A percentile compares a stretch with the other conserved stretches of the same genome.
phyloP scores from a whole-genome alignment of 768 basidiomycete genomes.

The Suillus discolor region DNA sequence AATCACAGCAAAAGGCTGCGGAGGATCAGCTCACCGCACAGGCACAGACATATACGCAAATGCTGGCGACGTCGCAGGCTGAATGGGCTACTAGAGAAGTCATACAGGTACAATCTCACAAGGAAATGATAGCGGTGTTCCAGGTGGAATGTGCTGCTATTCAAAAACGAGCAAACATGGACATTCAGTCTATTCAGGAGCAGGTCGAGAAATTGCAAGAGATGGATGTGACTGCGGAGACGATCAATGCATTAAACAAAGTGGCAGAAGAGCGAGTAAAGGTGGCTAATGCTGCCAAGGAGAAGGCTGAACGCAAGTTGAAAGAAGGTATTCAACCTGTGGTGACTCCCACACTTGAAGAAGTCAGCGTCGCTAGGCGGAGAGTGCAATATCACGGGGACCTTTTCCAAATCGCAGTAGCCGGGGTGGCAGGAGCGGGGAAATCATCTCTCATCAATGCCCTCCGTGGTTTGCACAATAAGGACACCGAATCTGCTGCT shows the following conservation, averaged over 20 bases:
- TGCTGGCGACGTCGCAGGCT: not conserved
- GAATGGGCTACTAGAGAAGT: too few relatives aligned
- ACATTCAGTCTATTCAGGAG: slow-evolving; percentile 14
- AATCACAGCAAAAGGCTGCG: not conserved
- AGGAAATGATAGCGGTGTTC: too few relatives aligned
- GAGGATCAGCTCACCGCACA: not conserved
- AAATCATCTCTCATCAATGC: slow-evolving; percentile 42
- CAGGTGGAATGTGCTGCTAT: not conserved
- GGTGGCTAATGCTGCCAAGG: slow-evolving; percentile 10
- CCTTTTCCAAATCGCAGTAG: slow-evolving; percentile 34
- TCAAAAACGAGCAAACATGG: slow-evolving; percentile 13
- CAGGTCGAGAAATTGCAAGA: too few relatives aligned
- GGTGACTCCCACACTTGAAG: slow-evolving; percentile 24
- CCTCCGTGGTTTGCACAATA: slow-evolving; percentile 31
- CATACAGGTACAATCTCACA: too few relatives aligned
- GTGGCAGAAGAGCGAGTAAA: slow-evolving; percentile 15
- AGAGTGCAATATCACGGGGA: slow-evolving; percentile 25
- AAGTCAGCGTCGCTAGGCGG: slow-evolving; percentile 17
- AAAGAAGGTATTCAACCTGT: slow-evolving; percentile 31
- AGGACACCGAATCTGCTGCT: slow-evolving; percentile 23
- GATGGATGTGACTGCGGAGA: slow-evolving; percentile 7
- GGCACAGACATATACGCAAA: not conserved
- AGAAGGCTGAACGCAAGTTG: slow-evolving; percentile 4
- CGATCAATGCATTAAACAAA: slow-evolving; percentile 14
- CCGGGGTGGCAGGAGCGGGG: slow-evolving; percentile 35